Conservation (phyloP, 108 stramenopile genomes). For the Cyclotella sp. region DNA sequence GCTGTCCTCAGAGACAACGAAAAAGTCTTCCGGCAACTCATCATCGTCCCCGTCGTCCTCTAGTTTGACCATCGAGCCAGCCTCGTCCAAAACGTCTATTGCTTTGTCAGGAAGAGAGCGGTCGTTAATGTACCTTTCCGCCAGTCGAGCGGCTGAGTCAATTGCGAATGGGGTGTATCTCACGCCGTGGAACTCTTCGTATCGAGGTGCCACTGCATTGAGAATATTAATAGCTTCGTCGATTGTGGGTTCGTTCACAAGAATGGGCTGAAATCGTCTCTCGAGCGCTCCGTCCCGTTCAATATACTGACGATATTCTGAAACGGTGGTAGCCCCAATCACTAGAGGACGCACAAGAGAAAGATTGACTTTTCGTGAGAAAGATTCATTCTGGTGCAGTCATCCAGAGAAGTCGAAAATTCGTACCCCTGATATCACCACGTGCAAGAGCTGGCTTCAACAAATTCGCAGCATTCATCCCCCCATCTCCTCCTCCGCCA, state of each 20-base stretch:
- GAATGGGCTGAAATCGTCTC: conserved; percentile 87
- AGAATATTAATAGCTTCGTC: conserved; percentile 87
- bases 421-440: conserved; percentile 62
- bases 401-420: not conserved
- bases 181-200: conserved; percentile 84
- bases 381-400: not conserved
- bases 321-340: conserved; percentile 88
- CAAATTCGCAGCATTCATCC: conserved; percentile 90
- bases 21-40: conserved; percentile 57
- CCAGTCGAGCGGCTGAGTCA: conserved; percentile 70
- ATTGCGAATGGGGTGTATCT: conserved; percentile 71
- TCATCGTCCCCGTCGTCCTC: conserved; percentile 60
- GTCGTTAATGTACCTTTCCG: conserved; percentile 76
- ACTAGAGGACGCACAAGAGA: conserved; percentile 22
- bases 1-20: conserved; percentile 73
- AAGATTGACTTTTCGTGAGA: not conserved
- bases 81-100: conserved; percentile 96
- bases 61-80: conserved; percentile 91
- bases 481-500: conserved; percentile 85
- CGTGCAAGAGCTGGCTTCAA: conserved; percentile 90
- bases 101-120: conserved; percentile 84
- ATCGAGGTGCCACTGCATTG: conserved; percentile 71
- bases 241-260: conserved; percentile 81
- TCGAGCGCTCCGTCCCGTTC: conserved; percentile 90
- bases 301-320: conserved; percentile 91